A percentile compares a stretch with the other conserved stretches of the same genome.
Evolutionary conservation across 1,284 basidiomycete genomes (phyloP).

Genomic region (Porogramme epimiltina): DNA sequence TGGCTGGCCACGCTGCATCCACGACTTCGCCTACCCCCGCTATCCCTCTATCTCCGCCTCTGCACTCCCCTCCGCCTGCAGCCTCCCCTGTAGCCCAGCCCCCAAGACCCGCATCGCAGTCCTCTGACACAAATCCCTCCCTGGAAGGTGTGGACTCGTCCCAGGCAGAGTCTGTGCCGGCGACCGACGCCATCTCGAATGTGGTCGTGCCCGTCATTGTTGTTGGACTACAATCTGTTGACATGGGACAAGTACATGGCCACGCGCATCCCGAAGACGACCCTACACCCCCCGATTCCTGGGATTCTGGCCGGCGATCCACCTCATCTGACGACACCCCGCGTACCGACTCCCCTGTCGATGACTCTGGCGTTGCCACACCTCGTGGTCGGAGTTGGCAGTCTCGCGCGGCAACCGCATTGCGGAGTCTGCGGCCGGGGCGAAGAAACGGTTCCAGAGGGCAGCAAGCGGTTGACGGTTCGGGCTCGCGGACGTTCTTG

Average conservation of each 20-base stretch:
- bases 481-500: constrained; percentile 72
- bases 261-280: constrained; percentile 14
- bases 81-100: background rate
- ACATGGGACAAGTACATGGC: constrained; percentile 41
- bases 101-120: too few species aligned
- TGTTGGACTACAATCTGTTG: constrained; percentile 76
- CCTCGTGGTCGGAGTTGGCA: constrained; percentile 35
- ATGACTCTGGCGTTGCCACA: constrained; percentile 7
- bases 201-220: constrained; percentile 79
- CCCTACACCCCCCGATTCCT: background rate
- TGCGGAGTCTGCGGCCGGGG: constrained; percentile 55
- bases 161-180: constrained; percentile 1
- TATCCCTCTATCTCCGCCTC: constrained; percentile 1
- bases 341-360: constrained; percentile 6
- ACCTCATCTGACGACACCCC: constrained; percentile 12
- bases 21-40: constrained; percentile 18
- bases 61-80: constrained; percentile 1
- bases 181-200: constrained; percentile 31
- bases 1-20: constrained; percentile 24
- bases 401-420: constrained; percentile 48
- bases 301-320: constrained; percentile 5
- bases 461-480: constrained; percentile 32
- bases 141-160: too few species aligned
- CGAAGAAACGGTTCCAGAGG: constrained; percentile 32
- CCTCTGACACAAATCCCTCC: too few species aligned